Percentiles rank a stretch among this genome's conserved stretches.
Evolutionary conservation across 2,329 filamentous ascomycete genomes (phyloP).

Genomic region (Aphanocladium album): DNA sequence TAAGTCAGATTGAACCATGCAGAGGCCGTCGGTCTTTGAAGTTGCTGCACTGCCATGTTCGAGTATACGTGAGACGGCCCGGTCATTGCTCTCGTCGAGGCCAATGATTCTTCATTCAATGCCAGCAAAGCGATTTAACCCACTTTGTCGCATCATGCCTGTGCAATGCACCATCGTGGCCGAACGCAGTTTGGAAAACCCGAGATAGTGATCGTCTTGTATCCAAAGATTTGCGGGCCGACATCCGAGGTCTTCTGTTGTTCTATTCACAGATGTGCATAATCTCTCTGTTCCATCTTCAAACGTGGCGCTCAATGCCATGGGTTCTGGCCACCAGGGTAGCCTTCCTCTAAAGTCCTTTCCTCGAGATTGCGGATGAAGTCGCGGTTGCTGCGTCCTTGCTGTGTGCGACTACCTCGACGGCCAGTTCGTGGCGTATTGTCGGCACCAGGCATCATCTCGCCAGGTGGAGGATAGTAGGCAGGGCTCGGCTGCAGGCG

Average conservation of each 20-base stretch:
- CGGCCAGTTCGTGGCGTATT: slow-evolving; percentile 57
- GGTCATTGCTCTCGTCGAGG: neutral
- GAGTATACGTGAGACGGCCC: no score
- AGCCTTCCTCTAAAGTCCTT: slow-evolving; percentile 87
- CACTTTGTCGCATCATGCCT: no score
- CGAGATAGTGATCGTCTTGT: neutral
- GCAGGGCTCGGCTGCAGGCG: slow-evolving; percentile 91
- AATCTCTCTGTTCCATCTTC: neutral
- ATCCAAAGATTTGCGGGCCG: slow-evolving; percentile 2
- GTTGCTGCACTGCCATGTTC: neutral
- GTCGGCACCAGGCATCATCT: slow-evolving; percentile 66
- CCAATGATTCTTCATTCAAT: neutral
- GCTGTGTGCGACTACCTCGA: slow-evolving; percentile 67
- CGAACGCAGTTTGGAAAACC: neutral
- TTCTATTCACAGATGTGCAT: neutral
- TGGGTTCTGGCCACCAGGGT: slow-evolving; percentile 58
- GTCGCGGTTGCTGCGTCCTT: slow-evolving; percentile 64
- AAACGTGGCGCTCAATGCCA: slow-evolving; percentile 56
- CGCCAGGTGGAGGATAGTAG: slow-evolving; percentile 90
- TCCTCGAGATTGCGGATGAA: slow-evolving; percentile 96
- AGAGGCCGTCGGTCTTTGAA: neutral
- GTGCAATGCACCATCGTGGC: neutral
- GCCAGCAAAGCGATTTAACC: no score
- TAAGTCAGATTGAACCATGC: neutral
- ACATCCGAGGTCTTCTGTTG: neutral